Evolutionary conservation across 148 eudicot genomes (phyloP), one percentile per base, ranked within the genome.

Genomic region (Hydrangea macrophylla): DNA sequence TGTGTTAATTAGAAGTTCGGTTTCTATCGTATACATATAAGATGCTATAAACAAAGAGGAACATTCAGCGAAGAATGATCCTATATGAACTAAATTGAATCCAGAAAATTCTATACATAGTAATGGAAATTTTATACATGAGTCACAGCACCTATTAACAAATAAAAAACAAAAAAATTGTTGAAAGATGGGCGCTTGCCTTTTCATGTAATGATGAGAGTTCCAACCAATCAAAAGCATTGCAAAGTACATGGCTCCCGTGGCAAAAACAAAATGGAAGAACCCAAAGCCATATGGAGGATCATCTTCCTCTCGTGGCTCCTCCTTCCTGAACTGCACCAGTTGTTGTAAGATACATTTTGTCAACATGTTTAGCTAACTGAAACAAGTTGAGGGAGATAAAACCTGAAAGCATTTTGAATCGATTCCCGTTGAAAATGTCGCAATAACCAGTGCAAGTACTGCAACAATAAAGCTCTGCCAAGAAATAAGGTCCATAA

Each of bases 141-240:
- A 48, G 20, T 15, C 4, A 15, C 3, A 45, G n/a, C 53, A 48
- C 22, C 53, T 18, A 42, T 42, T 0, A 42, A 35, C 5, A 35
- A 8, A 35, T 11, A 30, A 31, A 39, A 22, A 17, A 42, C 23
- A 42, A 42, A 7, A 42, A 42, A 11, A 11, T 44, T 44, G 1
- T 44, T 5, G 18, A 44, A 44, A 15, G 40, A 44, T 17, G 0
- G 23, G 42, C 60, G 56, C 87, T 77, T 82, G 85, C 96, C 75
- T 90, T 67, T 76, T 75, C 82, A 85, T 84, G 13, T 89, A 30
- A 77, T 90, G 96, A 80, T 90, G 86, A 65, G 88, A 64, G 53
- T 85, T 90, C 96, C 96, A 90, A 44, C 96, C 86, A 42, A 87
- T 85, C 31, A 90, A 77, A 30, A 90, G 77, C 96, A 90, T 90